Evolutionary conservation across 2,329 filamentous ascomycete genomes (phyloP), one percentile per base, ranked within the genome.

Genomic region (Aspergillus eucalypticola): DNA sequence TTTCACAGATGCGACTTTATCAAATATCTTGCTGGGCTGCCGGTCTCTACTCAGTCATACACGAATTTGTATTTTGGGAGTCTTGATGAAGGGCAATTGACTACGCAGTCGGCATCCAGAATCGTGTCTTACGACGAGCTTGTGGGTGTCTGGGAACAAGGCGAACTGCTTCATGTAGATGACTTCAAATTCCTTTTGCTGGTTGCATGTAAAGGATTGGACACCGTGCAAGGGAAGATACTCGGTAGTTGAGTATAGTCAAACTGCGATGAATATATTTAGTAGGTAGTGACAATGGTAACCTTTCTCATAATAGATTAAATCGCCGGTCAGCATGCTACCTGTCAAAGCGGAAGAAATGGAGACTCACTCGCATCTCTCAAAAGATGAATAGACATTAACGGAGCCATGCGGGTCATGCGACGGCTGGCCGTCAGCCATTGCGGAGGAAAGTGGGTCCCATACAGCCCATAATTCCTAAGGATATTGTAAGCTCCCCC

Each of bases 1-100:
- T 48, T n/a, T 13, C 51, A 54, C 2, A 35, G 50, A 46, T 59
- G 57, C n/a, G 41, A 54, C n/a, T 46, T 50, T 29, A 54, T 59
- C 29, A 42, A 46, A 19, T 54, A 54, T 15, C 27, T 59, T 6
- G 57, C 11, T 25, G 57, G 27, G 19, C 44, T 59, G 15, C 57
- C 57, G 3, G 57, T 59, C 5, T 59, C 57, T 1, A 54, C 17
- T 13, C 25, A 23, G 23, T 38, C 41, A 8, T 19, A 19, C 25
- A n/a, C 25, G 7, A 7, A 21, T 21, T 6, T 41, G 25, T 32
- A 17, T 17, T 19, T 23, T 4, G 54, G 23, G n/a, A 19, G n/a
- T 17, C 13, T 38, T 42, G 21, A 27, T 2, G 32, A 15, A 35
- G 13, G 15, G 25, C 21, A n/a, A 19, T 35, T n/a, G 5, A 10